Conservation (phyloP, 345 rosid species). For the Citrus unshiu region DNA sequence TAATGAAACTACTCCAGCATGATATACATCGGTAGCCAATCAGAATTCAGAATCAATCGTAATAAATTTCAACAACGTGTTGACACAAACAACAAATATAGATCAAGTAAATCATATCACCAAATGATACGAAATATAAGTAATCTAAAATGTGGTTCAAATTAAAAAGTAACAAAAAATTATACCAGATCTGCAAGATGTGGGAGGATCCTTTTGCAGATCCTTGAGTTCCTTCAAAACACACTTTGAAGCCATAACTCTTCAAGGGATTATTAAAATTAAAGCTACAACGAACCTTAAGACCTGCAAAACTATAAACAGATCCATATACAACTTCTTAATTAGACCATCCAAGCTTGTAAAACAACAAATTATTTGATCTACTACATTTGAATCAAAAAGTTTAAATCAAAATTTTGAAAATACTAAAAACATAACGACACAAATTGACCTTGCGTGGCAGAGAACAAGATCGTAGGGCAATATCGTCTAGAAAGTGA, state of each 20-base stretch:
- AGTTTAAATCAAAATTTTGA: background rate
- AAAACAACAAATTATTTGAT: background rate
- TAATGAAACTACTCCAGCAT: no score
- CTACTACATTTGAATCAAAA: background rate
- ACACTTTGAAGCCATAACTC: constrained; percentile 39
- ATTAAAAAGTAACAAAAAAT: background rate
- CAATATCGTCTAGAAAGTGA: constrained; percentile 2
- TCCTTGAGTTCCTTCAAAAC: constrained; percentile 47
- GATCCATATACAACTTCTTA: background rate
- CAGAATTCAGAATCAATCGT: background rate
- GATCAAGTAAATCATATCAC: background rate
- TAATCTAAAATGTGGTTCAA: background rate
- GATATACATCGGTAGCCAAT: background rate
- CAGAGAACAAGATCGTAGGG: constrained; percentile 2
- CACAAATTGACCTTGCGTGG: background rate
- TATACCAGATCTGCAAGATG: constrained; percentile 45
- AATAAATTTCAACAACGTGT: background rate
- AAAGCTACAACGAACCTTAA: background rate
- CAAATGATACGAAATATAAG: background rate
- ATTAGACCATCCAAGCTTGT: background rate
- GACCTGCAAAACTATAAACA: background rate
- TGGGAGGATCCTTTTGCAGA: constrained; percentile 45
- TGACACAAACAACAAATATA: background rate
- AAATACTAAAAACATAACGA: background rate
- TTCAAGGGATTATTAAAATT: background rate